Percentiles rank a stretch among this genome's conserved stretches.
phyloP scores from a whole-genome alignment of 164 flowering plant species.

The Houttuynia cordata region DNA sequence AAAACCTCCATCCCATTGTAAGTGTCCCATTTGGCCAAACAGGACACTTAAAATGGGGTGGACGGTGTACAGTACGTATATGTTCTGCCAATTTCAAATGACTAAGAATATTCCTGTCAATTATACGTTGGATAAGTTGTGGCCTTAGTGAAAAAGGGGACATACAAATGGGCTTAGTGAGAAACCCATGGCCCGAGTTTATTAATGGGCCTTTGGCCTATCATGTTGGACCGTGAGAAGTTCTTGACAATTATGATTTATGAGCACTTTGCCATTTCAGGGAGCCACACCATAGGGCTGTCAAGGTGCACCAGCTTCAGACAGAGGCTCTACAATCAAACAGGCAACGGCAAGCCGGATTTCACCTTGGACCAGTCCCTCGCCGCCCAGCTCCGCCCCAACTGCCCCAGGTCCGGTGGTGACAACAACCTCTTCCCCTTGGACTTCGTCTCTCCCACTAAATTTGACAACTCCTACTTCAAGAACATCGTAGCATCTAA shows the following conservation, averaged over 20 bases:
- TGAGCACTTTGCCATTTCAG: constrained; percentile 22
- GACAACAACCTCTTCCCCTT: constrained; percentile 75
- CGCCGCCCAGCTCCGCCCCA: constrained; percentile 44
- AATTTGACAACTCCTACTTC: constrained; percentile 80
- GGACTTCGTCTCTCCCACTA: constrained; percentile 51
- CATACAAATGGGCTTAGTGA: too few species aligned
- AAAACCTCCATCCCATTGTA: too few species aligned
- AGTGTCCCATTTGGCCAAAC: too few species aligned
- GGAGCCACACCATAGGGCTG: constrained; percentile 93
- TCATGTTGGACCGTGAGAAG: not conserved
- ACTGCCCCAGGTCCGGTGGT: constrained; percentile 90
- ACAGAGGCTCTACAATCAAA: constrained; percentile 89
- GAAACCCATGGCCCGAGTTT: too few species aligned
- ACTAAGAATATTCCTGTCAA: too few species aligned
- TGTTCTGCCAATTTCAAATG: too few species aligned
- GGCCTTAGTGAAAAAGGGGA: too few species aligned
- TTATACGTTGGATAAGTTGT: too few species aligned
- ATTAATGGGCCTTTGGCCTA: not conserved
- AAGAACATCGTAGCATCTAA: constrained; percentile 58
- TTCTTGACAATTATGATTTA: too few species aligned
- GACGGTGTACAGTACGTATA: too few species aligned
- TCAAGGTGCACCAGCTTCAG: constrained; percentile 83
- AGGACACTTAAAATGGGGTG: too few species aligned
- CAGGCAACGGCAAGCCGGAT: constrained; percentile 74
- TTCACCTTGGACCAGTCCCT: constrained; percentile 43